Percentiles rank a stretch among this genome's conserved stretches.
Conservation (phyloP, 768 basidiomycete species). For the Tephrocybe sp. region DNA sequence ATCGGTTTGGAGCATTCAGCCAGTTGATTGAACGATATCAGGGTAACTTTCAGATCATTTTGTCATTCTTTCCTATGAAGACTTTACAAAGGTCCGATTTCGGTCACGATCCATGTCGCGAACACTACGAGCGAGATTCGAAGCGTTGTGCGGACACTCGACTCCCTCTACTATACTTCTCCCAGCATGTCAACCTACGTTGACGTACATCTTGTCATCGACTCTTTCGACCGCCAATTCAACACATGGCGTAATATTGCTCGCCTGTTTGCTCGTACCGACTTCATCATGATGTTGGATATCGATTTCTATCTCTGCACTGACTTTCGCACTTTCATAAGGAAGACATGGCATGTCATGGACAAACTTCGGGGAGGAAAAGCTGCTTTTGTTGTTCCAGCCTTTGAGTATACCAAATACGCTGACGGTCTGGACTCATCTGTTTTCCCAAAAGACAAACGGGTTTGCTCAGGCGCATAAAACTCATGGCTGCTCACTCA, state of each 20-base stretch:
- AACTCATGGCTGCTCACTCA: not conserved
- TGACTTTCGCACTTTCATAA: constrained; percentile 64
- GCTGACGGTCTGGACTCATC: constrained; percentile 57
- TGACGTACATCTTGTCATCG: constrained; percentile 84
- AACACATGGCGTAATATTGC: constrained; percentile 90
- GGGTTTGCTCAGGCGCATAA: constrained; percentile 37
- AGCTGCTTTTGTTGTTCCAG: constrained; percentile 78
- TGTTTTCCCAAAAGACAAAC: constrained; percentile 68
- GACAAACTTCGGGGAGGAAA: constrained; percentile 53
- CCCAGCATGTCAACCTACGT: constrained; percentile 65
- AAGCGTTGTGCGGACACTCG: constrained; percentile 57
- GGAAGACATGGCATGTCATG: constrained; percentile 37
- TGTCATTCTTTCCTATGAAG: not conserved
- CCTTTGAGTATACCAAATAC: constrained; percentile 75
- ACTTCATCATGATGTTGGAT: constrained; percentile 88
- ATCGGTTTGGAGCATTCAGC: constrained; percentile 70
- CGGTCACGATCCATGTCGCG: constrained; percentile 76
- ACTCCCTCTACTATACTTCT: constrained; percentile 64
- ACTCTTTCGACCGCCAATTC: constrained; percentile 79
- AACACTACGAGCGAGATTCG: constrained; percentile 45
- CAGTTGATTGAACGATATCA: constrained; percentile 74
- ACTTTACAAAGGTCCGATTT: constrained; percentile 66
- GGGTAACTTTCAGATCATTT: constrained; percentile 38
- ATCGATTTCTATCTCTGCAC: constrained; percentile 87
- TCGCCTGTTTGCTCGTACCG: constrained; percentile 77